Percentiles rank a stretch among this genome's conserved stretches.
These are phyloP conservation scores for Phlebopus sp. DNA, from an alignment of 1,284 basidiomycete species.

Conservation along the genomic window DNA sequence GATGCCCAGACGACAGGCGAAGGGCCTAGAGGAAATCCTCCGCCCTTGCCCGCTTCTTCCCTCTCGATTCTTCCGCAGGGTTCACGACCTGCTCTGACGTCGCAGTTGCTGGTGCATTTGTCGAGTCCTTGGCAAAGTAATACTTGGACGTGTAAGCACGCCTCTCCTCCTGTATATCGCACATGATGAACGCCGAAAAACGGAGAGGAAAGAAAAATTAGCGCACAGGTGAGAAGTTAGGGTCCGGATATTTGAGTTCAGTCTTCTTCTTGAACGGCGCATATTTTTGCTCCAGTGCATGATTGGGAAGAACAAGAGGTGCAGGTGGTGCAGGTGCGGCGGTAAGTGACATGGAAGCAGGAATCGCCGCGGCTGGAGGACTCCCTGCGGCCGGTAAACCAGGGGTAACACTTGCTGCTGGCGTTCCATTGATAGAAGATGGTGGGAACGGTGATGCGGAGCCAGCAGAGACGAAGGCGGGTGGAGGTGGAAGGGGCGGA, in stretches of 20 bases:
- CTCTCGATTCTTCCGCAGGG: conserved; percentile 55
- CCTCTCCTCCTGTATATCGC: conserved; percentile 65
- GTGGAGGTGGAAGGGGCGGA: conserved; percentile 38
- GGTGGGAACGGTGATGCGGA: conserved; percentile 20
- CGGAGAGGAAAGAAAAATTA: not conserved
- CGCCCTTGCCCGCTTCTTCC: conserved; percentile 74
- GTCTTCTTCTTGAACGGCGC: conserved; percentile 76
- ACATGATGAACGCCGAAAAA: conserved; percentile 1
- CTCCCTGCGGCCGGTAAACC: conserved; percentile 19
- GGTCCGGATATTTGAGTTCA: conserved; percentile 69
- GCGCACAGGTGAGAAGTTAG: conserved; percentile 75
- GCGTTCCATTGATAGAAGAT: conserved; percentile 19
- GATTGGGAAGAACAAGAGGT: conserved; percentile 55
- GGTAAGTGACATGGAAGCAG: conserved; percentile 19
- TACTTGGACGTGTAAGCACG: conserved; percentile 76
- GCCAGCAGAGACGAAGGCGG: conserved; percentile 35
- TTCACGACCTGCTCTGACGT: conserved; percentile 23
- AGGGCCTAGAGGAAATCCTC: conserved; percentile 66
- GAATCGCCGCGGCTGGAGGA: conserved; percentile 10
- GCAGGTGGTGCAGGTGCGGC: conserved; percentile 29
- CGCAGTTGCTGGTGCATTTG: conserved; percentile 30
- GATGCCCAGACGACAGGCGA: not conserved
- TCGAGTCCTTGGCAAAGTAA: conserved; percentile 49
- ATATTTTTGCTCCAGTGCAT: conserved; percentile 59
- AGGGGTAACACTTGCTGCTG: conserved; percentile 22